Evolutionary conservation across 108 stramenopile species (phyloP).

Genomic region (Skeletonema tropicum): DNA sequence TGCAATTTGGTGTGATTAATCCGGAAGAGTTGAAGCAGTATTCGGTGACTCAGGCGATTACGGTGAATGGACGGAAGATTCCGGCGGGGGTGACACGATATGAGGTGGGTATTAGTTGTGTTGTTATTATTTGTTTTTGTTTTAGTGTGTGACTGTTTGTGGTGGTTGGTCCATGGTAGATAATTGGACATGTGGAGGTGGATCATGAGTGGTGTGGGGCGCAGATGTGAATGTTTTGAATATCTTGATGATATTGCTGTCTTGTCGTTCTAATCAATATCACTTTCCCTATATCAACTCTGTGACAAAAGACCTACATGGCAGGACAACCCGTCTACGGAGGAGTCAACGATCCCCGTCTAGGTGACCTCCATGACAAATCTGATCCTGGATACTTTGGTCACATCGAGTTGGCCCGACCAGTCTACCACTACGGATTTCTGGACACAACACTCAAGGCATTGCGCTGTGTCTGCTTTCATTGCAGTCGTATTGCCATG

Average conservation of each 20-base stretch:
- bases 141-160: background rate
- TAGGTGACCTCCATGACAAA: constrained; percentile 90
- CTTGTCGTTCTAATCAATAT: background rate
- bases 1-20: constrained; percentile 97
- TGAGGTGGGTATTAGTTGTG: constrained; percentile 38
- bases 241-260: no score
- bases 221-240: background rate
- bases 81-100: constrained; percentile 92
- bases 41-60: constrained; percentile 93
- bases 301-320: constrained; percentile 61
- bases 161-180: background rate
- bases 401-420: constrained; percentile 95
- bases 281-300: background rate
- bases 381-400: constrained; percentile 99
- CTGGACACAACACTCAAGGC: constrained; percentile 88
- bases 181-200: no score
- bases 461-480: constrained; percentile 94
- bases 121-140: constrained; percentile 5
- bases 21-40: constrained; percentile 95
- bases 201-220: no score
- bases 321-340: constrained; percentile 96
- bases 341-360: constrained; percentile 96
- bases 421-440: constrained; percentile 98
- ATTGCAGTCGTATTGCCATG: constrained; percentile 87
- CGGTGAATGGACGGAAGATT: constrained; percentile 90